Conservation (phyloP, 2,329 filamentous ascomycete genomes). For the Knufia petricola region DNA sequence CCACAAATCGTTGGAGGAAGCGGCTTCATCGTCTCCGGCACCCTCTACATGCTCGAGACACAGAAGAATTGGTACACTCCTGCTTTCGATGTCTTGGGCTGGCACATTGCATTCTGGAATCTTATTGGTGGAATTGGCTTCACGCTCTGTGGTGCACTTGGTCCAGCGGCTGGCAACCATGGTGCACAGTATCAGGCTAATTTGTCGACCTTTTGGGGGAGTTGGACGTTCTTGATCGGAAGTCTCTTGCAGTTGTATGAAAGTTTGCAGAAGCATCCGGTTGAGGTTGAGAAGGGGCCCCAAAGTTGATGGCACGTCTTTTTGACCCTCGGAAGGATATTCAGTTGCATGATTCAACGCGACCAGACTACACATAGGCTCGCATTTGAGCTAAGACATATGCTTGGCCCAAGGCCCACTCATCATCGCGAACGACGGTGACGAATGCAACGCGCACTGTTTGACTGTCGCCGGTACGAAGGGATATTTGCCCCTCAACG, state of each 20-base stretch:
- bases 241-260: constrained; percentile 43
- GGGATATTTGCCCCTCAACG: no score
- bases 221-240: constrained; percentile 36
- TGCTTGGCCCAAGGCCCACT: no score
- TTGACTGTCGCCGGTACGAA: no score
- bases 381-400: no score
- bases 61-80: constrained; percentile 55
- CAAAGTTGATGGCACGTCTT: no score
- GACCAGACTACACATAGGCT: no score
- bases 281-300: no score
- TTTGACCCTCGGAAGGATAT: no score
- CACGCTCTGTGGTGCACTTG: constrained; percentile 46
- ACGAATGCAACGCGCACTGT: no score
- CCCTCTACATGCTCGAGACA: constrained; percentile 58
- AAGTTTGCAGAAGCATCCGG: constrained; percentile 39
- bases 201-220: constrained; percentile 39
- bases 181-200: constrained; percentile 41
- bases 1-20: constrained; percentile 53
- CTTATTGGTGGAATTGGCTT: constrained; percentile 55
- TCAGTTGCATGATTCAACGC: no score
- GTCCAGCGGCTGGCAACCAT: constrained; percentile 34
- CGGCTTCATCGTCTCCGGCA: constrained; percentile 50
- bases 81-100: constrained; percentile 48
- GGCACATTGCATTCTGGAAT: constrained; percentile 61
- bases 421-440: no score